Evolutionary conservation across 176 grass and related monocot species (phyloP).

Genomic region (Thalia dealbata): DNA sequence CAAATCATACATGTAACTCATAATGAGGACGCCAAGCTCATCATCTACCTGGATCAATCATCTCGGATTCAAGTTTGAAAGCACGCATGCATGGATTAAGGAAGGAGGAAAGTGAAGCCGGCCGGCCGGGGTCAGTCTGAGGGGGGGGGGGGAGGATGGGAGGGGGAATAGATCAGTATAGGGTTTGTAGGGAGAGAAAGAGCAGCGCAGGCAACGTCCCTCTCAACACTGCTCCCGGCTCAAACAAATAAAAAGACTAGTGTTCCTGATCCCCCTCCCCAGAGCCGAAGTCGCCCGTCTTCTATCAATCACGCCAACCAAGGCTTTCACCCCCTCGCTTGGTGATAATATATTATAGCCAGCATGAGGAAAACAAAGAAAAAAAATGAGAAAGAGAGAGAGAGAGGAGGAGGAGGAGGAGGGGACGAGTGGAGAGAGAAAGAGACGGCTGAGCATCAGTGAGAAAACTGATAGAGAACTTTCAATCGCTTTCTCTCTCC

Average conservation of each 20-base stretch:
- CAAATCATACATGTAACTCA: too few species aligned
- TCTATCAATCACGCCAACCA: constrained; percentile 54
- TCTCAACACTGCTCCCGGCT: constrained; percentile 27
- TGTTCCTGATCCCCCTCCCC: constrained; percentile 21
- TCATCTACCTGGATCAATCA: too few species aligned
- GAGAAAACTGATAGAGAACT: constrained; percentile 82
- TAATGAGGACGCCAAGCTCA: too few species aligned
- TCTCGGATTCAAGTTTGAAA: not conserved
- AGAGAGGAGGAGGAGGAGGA: not conserved
- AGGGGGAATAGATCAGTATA: constrained; percentile 12
- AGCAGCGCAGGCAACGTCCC: constrained; percentile 24
- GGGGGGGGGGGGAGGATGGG: too few species aligned
- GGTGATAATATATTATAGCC: not conserved
- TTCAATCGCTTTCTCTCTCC: constrained; percentile 47
- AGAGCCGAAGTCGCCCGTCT: constrained; percentile 28
- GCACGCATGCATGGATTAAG: constrained; percentile 11
- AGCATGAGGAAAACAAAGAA: not conserved
- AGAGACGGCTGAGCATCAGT: constrained; percentile 57
- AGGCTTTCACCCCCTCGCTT: constrained; percentile 33
- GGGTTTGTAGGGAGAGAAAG: constrained; percentile 5
- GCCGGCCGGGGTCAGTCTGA: constrained; percentile 7
- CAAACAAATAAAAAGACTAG: constrained; percentile 35
- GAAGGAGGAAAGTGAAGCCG: constrained; percentile 11
- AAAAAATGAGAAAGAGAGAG: constrained; percentile 26
- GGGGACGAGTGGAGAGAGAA: constrained; percentile 51